phyloP scores from a whole-genome alignment of 2,329 filamentous ascomycete genomes.

The Sporothrix brasiliensis region DNA sequence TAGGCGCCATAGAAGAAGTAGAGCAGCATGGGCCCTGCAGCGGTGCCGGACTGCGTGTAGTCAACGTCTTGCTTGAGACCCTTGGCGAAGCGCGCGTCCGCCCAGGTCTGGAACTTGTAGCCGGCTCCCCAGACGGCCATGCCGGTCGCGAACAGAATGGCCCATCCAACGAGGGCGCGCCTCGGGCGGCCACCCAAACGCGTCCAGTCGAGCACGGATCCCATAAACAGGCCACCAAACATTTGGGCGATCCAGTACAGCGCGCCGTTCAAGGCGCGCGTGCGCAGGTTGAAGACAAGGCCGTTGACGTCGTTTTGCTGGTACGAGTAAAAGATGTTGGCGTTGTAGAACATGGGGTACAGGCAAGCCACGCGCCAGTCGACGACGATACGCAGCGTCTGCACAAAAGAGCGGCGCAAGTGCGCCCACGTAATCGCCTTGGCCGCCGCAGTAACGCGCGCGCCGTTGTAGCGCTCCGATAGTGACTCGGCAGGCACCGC shows the following conservation, averaged over 20 bases:
- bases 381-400: constrained; percentile 45
- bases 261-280: constrained; percentile 57
- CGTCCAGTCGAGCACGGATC: constrained; percentile 50
- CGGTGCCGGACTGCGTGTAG: constrained; percentile 31
- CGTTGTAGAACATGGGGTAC: constrained; percentile 79
- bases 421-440: constrained; percentile 39
- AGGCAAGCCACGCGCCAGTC: constrained; percentile 56
- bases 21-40: constrained; percentile 57
- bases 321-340: constrained; percentile 64
- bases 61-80: constrained; percentile 49
- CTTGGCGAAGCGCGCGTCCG: constrained; percentile 45
- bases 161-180: constrained; percentile 52
- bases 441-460: constrained; percentile 17
- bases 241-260: constrained; percentile 62
- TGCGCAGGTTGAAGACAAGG: constrained; percentile 57
- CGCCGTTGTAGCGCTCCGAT: constrained; percentile 28
- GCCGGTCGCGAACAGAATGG: constrained; percentile 51
- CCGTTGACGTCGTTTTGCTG: constrained; percentile 61
- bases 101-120: constrained; percentile 66
- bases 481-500: constrained; percentile 53
- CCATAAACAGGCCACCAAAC: constrained; percentile 55
- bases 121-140: constrained; percentile 63
- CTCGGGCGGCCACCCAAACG: constrained; percentile 47
- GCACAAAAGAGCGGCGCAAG: constrained; percentile 45
- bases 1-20: constrained; percentile 73